A percentile compares a stretch with the other conserved stretches of the same genome.
Evolutionary conservation across 495 filamentous ascomycete species (phyloP).

Genomic region (Elaphomyces granulatus): DNA sequence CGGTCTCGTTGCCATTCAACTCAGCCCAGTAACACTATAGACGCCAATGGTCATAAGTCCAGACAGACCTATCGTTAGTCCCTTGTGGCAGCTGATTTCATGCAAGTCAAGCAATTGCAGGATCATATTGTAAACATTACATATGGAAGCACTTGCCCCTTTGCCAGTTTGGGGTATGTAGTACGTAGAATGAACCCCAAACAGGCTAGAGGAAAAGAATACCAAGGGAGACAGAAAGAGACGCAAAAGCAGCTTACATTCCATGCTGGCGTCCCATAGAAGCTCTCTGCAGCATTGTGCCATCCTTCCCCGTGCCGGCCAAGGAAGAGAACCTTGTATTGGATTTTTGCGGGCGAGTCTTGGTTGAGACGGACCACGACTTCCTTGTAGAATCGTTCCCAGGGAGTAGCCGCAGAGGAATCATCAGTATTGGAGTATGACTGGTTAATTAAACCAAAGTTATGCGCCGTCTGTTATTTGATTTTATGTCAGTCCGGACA

Average conservation of each 20-base stretch:
- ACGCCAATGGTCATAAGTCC: no score
- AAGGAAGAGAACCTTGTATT: slow-evolving; percentile 57
- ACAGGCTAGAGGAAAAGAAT: no score
- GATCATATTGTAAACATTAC: no score
- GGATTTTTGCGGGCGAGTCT: slow-evolving; percentile 25
- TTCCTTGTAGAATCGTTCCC: slow-evolving; percentile 48
- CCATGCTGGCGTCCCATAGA: slow-evolving; percentile 55
- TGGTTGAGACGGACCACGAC: slow-evolving; percentile 38
- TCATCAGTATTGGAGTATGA: slow-evolving; percentile 36
- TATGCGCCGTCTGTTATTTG: slow-evolving; percentile 36
- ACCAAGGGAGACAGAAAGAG: slow-evolving; percentile 1
- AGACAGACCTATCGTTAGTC: no score
- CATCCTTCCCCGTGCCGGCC: slow-evolving; percentile 59
- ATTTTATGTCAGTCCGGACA: background rate
- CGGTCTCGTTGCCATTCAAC: slow-evolving; percentile 49
- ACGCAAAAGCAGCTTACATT: slow-evolving; percentile 31
- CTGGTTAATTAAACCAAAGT: slow-evolving; percentile 53
- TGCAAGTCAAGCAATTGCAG: no score
- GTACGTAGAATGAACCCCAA: no score
- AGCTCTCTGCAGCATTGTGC: slow-evolving; percentile 50
- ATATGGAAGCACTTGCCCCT: no score
- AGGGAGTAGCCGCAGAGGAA: slow-evolving; percentile 37
- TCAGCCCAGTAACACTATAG: slow-evolving; percentile 57
- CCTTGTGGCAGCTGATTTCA: no score
- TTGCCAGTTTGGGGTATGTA: no score